Evolutionary conservation across 352 stramenopile species (phyloP), one percentile per base, ranked within the genome.

Genomic region (Phytophthora aleatoria): DNA sequence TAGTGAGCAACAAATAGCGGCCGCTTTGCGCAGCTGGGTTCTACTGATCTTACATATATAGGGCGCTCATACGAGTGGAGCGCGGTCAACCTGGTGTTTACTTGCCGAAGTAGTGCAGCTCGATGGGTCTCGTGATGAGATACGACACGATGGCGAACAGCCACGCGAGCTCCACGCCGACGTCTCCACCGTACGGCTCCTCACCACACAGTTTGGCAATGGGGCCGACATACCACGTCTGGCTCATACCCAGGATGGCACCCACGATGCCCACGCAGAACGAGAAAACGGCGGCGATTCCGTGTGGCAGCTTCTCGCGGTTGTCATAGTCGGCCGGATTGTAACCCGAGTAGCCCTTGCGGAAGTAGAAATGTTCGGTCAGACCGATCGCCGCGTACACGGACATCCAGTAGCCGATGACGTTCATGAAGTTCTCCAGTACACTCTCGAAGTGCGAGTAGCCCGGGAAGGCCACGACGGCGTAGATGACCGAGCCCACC

Each of bases 401-500:
- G 9, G 74, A 74, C 42, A 76, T 59, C 74, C 74, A 83, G 61
- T 83, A 83, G 55, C 57, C 71, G 66, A 83, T 83, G 71, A 82
- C 45, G 67, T 79, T 82, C 74, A 82, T 82, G 35, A 82, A 82
- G 64, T 82, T 82, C 30, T 82, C 64, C 12, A 82, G 61, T 42
- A 82, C 67, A 38, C 44, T 47, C 50, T 82, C 74, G 15, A 82
- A 82, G 55, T 82, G 61, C 35, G 61, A 67, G 64, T 79, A 82
- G 27, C 71, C 71, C 0, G 67, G 63, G 38, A 82, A 69, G 12
- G 74, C 74, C 10, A 82, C 51, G n/a, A 55, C 63, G 9, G 63
- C 57, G 55, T 82, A 79, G 54, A 82, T 65, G 54, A 82, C 33
- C 0, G 74, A 50, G 41, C 64, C 74, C 2, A 82, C 52, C 20